These are phyloP conservation scores for Rhodotorula babjevae DNA, from an alignment of 768 basidiomycete genomes.

Conservation along the genomic window DNA sequence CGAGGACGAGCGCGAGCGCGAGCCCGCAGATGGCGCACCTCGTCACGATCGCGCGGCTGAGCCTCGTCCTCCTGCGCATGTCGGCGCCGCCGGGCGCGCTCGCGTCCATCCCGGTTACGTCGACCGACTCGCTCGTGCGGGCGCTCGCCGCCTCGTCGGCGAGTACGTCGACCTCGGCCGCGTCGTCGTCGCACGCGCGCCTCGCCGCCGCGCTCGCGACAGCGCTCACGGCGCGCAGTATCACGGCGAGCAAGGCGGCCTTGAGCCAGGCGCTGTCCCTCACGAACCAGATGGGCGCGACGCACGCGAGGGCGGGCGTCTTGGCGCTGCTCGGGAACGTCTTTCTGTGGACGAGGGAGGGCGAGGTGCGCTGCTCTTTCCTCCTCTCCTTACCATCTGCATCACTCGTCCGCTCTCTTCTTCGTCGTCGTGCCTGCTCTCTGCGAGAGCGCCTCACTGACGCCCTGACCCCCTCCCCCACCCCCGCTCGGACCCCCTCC, in stretches of 20 bases:
- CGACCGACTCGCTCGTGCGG: background rate
- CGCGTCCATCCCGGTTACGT: background rate
- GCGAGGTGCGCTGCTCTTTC: slow-evolving; percentile 11
- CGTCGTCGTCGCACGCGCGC: background rate
- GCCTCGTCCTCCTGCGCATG: slow-evolving; percentile 5
- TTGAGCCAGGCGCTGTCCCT: background rate
- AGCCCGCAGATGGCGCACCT: background rate
- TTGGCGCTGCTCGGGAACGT: slow-evolving; percentile 15
- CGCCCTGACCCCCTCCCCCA: background rate
- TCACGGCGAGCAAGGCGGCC: slow-evolving; percentile 3
- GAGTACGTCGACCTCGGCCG: too few relatives aligned
- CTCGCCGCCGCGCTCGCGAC: background rate
- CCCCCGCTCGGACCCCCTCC: background rate
- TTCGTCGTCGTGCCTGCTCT: background rate
- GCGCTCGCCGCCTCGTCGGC: background rate
- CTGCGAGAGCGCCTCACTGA: too few relatives aligned
- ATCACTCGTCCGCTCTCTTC: too few relatives aligned
- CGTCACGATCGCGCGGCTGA: background rate
- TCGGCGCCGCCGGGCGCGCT: background rate
- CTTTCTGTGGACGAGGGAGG: slow-evolving; percentile 18
- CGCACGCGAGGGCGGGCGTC: background rate
- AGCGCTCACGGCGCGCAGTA: slow-evolving; percentile 3
- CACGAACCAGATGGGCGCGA: background rate
- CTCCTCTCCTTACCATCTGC: too few relatives aligned
- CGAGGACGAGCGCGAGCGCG: background rate